phyloP scores from a whole-genome alignment of 352 stramenopile species.

The Pythium coloratum region DNA sequence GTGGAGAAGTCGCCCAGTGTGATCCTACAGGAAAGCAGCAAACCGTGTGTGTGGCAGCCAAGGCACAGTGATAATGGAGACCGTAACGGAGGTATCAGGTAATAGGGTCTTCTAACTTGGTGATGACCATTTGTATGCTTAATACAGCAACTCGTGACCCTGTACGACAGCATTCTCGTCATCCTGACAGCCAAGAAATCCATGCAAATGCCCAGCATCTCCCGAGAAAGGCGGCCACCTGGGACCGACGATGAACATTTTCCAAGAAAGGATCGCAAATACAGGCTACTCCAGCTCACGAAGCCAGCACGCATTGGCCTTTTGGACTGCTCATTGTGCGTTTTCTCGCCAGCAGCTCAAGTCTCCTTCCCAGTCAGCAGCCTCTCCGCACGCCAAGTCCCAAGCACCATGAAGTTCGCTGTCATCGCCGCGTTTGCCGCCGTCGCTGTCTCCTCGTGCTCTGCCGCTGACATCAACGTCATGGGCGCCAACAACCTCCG shows the following conservation, averaged over 20 bases:
- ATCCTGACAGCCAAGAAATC: too few relatives aligned
- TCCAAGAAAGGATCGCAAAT: too few relatives aligned
- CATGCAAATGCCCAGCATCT: too few relatives aligned
- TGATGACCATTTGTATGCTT: too few relatives aligned
- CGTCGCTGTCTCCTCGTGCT: not conserved
- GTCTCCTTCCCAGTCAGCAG: not conserved
- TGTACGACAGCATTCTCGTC: too few relatives aligned
- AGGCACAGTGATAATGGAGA: not conserved
- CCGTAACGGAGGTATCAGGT: too few relatives aligned
- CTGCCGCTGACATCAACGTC: slow-evolving; percentile 18
- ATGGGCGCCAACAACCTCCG: slow-evolving; percentile 10
- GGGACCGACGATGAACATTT: too few relatives aligned
- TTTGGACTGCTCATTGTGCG: slow-evolving; percentile 3
- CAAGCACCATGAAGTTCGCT: slow-evolving; percentile 18
- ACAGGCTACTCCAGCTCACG: too few relatives aligned
- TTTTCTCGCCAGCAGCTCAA: slow-evolving; percentile 8
- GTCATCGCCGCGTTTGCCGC: slow-evolving; percentile 13
- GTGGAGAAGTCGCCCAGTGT: slow-evolving; percentile 15
- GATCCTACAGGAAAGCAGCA: slow-evolving; percentile 18
- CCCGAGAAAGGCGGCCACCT: too few relatives aligned
- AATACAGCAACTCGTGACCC: too few relatives aligned
- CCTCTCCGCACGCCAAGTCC: not conserved
- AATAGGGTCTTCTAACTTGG: too few relatives aligned
- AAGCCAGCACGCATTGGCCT: too few relatives aligned
- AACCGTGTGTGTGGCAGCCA: slow-evolving; percentile 6